Evolutionary conservation across 1,284 basidiomycete genomes (phyloP).

Genomic region (Wallemia ichthyophaga): DNA sequence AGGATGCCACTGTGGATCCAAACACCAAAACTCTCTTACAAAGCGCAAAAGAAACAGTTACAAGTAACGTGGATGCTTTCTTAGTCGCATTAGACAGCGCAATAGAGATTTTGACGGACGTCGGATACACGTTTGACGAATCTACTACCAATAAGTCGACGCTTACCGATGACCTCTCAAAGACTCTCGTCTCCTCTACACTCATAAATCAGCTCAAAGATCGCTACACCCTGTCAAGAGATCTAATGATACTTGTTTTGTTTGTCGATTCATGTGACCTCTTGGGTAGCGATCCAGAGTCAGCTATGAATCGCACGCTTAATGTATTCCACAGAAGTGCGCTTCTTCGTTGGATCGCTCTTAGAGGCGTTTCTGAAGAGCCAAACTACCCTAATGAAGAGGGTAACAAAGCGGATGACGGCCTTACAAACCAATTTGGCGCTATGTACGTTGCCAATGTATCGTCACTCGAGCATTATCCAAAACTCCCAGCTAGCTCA

Average conservation of each 20-base stretch:
- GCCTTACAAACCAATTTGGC: not conserved
- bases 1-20: not conserved
- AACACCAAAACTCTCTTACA: constrained; percentile 4
- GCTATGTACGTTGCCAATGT: not conserved
- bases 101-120: constrained; percentile 9
- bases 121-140: not conserved
- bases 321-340: constrained; percentile 14
- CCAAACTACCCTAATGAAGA: not conserved
- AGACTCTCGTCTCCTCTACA: constrained; percentile 13
- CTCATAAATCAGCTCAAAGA: constrained; percentile 10
- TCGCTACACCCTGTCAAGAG: constrained; percentile 13
- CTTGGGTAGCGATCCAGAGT: constrained; percentile 10
- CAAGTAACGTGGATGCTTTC: constrained; percentile 8
- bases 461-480: not conserved
- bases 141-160: not conserved
- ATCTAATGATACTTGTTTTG: constrained; percentile 14
- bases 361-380: constrained; percentile 9
- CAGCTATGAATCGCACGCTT: constrained; percentile 11
- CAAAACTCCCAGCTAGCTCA: constrained; percentile 3
- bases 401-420: constrained; percentile 1
- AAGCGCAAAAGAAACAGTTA: constrained; percentile 8
- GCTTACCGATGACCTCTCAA: constrained; percentile 12
- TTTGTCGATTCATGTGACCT: constrained; percentile 10
- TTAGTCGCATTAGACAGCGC: constrained; percentile 7
- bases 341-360: constrained; percentile 13